Evolutionary conservation across 352 stramenopile genomes (phyloP), one percentile per base, ranked within the genome.

Genomic region (Plasmopara muralis): DNA sequence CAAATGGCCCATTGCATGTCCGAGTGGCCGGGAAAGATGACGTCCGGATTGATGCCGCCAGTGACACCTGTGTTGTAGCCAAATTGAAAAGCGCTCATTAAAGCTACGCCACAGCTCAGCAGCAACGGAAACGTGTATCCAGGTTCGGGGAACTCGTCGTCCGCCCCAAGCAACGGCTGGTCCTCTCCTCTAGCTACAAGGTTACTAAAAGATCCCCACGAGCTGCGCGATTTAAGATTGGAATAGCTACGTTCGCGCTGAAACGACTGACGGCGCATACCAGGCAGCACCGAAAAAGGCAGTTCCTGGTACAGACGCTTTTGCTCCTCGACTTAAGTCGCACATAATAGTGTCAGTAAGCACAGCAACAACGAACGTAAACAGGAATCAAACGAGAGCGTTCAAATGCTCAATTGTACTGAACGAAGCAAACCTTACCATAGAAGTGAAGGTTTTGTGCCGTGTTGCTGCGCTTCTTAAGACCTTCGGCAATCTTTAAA

Each of bases 401-500:
- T n/a, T n/a, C 18, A 25, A 25, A 25, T 25, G 5, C 0, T 35
- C 6, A 35, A 35, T 35, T 12, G 10, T 6, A 8, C 31, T 35
- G 31, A 35, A 35, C 6, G 10, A 35, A 35, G 14, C 15, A 13
- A 44, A 4, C 53, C 62, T 43, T 55, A 87, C 77, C 74, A 73
- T 88, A 88, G 35, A 86, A 88, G 53, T 83, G 66, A 37, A 88
- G 73, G 49, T 88, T 88, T 56, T 88, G 77, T 47, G 75, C 75
- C 53, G 77, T 88, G 53, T 86, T 88, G 50, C 74, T 83, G 60
- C 77, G 77, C 68, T 86, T 86, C 57, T 83, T 83, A 48, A 88
- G 70, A 13, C 77, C 72, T 46, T 88, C 77, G 9, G 74, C 72
- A 49, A 72, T 46, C 57, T 88, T 86, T 46, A 88, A 59, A 53